These are phyloP conservation scores for Mycena vulgaris DNA, from an alignment of 768 basidiomycete species.

Conservation along the genomic window DNA sequence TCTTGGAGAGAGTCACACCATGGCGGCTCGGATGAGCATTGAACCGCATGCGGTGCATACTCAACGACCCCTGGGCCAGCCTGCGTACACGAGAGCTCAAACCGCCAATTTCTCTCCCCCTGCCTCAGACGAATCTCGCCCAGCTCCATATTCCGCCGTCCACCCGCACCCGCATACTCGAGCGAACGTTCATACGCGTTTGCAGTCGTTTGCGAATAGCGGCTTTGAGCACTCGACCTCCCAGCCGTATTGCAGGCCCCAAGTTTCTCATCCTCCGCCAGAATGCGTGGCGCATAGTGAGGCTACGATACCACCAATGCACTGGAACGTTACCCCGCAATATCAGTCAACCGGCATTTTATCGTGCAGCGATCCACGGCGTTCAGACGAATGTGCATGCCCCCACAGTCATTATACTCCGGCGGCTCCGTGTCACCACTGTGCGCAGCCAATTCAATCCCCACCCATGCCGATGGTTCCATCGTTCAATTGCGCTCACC, in stretches of 20 bases:
- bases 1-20: not conserved
- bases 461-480: not conserved
- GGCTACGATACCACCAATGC: not conserved
- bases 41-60: not conserved
- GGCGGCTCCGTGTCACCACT: not conserved
- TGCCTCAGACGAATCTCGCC: not conserved
- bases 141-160: not conserved
- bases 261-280: not conserved
- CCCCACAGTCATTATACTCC: not conserved
- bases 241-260: not conserved
- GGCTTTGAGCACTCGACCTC: not conserved
- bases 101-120: no score
- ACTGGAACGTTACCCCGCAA: constrained; percentile 1
- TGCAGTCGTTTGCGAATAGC: no score
- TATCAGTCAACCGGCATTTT: not conserved
- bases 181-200: no score
- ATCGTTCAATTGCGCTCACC: not conserved
- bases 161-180: not conserved
- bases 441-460: not conserved
- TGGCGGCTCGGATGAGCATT: not conserved
- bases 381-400: not conserved
- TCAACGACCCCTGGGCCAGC: not conserved
- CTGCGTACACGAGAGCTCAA: no score
- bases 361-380: not conserved
- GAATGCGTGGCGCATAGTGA: not conserved